Evolutionary conservation across 2,329 filamentous ascomycete species (phyloP).

Genomic region (Fusarium nodosum): DNA sequence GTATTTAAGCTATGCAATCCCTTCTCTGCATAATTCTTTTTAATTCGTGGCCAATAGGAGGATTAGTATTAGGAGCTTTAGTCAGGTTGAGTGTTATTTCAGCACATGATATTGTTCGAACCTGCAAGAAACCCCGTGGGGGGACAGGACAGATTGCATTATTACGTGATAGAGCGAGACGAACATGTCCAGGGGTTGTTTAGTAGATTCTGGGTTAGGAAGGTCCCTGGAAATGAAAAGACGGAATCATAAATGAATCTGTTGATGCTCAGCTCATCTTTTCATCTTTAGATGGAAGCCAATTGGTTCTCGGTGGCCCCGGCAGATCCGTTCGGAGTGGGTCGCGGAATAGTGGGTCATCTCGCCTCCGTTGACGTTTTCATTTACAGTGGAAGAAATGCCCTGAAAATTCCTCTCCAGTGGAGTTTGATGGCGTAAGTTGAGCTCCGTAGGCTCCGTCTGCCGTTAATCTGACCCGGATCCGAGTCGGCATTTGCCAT

Average conservation of each 20-base stretch:
- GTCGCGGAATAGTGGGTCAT: conserved; percentile 5
- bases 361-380: conserved; percentile 22
- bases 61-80: conserved; percentile 11
- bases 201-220: conserved; percentile 6
- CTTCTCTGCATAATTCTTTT: not conserved
- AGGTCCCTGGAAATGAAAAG: conserved; percentile 19
- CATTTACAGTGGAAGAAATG: not conserved
- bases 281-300: not conserved
- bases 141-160: conserved; percentile 22
- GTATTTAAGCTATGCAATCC: not conserved
- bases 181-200: not conserved
- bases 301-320: conserved; percentile 40
- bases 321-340: conserved; percentile 34
- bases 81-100: not conserved
- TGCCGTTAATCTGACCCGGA: not conserved
- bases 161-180: conserved; percentile 38
- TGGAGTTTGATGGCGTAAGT: conserved; percentile 10
- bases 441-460: not conserved
- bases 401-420: not conserved
- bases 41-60: conserved; percentile 19
- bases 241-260: not conserved
- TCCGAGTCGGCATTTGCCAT: conserved; percentile 2
- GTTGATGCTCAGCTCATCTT: conserved; percentile 3
- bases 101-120: not conserved
- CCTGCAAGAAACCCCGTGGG: conserved; percentile 32